Evolutionary conservation across 225 moss, liverwort and hornwort species (phyloP), one percentile per base, ranked within the genome.

Genomic region (Bryum argenteum): DNA sequence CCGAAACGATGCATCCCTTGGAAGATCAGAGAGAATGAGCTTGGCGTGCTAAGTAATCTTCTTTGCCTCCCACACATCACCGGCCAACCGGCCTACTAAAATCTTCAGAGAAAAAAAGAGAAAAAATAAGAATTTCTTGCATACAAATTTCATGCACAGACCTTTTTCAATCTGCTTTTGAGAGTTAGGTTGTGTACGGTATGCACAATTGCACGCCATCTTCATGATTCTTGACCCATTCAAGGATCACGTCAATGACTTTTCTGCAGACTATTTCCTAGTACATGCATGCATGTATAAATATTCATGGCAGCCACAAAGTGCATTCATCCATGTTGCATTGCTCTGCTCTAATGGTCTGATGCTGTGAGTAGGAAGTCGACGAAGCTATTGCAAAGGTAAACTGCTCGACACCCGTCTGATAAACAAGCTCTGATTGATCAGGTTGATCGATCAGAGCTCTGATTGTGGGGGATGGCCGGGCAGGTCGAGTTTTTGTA

Each of bases 211-310:
- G 47, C 78, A 75, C 66, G 75, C 62, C 52, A 66, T 17, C 47
- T 67, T 38, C 22, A 54, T 54, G 20, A 13, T 20, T 70, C 56
- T 67, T 75, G 78, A 82, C 62, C 52, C 18, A 19, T 70, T 82
- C 78, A 66, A 62, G 62, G 16, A 28, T 65, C 55, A 63, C 8
- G 10, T 39, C 61, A 11, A 21, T 65, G 82, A 56, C 78, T 78
- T 61, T 73, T 82, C 57, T 74, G 8, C 74, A 42, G 78, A 78
- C 74, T 73, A 75, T 68, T 55, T 62, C 70, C 20, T 75, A 28
- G 2, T 65, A 57, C 68, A 17, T 58, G 28, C 10, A 11, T 48
- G 14, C 63, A 62, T 43, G 63, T 73, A 71, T 48, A 66, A 39
- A 24, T 21, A 55, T 37, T 10, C 38, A 59, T 59, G 72, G 28